A percentile compares a stretch with the other conserved stretches of the same genome.
Evolutionary conservation across 2,329 filamentous ascomycete species (phyloP).

Genomic region (Apiospora marii): DNA sequence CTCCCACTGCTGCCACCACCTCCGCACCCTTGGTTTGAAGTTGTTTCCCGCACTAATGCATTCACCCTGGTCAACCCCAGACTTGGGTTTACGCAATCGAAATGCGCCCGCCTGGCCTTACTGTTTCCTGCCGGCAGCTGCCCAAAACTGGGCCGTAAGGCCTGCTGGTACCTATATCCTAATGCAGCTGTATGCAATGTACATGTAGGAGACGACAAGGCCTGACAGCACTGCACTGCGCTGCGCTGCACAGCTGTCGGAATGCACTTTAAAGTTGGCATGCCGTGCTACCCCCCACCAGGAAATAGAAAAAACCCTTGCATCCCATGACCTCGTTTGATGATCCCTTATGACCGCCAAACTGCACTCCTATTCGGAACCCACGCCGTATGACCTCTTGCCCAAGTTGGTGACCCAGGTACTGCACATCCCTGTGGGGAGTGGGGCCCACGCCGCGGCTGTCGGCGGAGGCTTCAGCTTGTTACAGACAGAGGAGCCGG

Average conservation of each 20-base stretch:
- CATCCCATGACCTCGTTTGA: conserved; percentile 1
- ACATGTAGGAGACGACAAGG: neutral
- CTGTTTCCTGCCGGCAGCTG: conserved; percentile 5
- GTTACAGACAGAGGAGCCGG: conserved; percentile 10
- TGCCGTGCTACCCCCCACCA: neutral
- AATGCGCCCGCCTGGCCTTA: conserved; percentile 14
- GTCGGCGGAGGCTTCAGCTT: conserved; percentile 19
- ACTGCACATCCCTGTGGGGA: conserved; percentile 15
- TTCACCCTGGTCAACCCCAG: conserved; percentile 18
- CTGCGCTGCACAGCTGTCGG: neutral
- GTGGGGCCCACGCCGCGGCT: conserved; percentile 9
- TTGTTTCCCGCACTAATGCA: conserved; percentile 23
- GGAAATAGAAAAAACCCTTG: neutral
- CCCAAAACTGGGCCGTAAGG: conserved; percentile 4
- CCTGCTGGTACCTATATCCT: conserved; percentile 2
- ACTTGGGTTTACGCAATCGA: conserved; percentile 22
- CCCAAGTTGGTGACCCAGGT: neutral
- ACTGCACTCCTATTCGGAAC: conserved; percentile 1
- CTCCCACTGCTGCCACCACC: too few species aligned
- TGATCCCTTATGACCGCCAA: conserved; percentile 11
- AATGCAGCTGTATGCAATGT: conserved; percentile 12
- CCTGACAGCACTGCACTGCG: neutral
- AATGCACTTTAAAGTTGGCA: conserved; percentile 13
- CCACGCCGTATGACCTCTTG: conserved; percentile 10
- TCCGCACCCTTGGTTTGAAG: neutral